A percentile compares a stretch with the other conserved stretches of the same genome.
Evolutionary conservation across 2,329 filamentous ascomycete genomes (phyloP).

Genomic region (Emericellopsis cladophorae): DNA sequence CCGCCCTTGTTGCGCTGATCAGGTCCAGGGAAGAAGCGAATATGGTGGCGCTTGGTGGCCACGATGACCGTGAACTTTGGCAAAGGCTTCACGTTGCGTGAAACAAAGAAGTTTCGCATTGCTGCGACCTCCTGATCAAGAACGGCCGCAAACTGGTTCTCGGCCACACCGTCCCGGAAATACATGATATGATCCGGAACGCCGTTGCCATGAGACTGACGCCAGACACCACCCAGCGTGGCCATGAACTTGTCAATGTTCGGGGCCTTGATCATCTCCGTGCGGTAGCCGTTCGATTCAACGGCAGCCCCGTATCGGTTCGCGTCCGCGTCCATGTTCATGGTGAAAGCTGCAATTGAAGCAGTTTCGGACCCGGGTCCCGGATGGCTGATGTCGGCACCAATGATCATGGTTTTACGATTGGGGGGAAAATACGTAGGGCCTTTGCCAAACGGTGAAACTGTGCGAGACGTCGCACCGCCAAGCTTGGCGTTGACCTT

Average conservation of each 20-base stretch:
- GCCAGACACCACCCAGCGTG: slow-evolving; percentile 54
- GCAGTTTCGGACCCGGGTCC: slow-evolving; percentile 51
- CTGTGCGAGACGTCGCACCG: slow-evolving; percentile 52
- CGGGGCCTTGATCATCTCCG: slow-evolving; percentile 60
- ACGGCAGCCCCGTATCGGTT: slow-evolving; percentile 68
- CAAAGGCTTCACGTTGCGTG: slow-evolving; percentile 15
- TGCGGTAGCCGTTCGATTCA: slow-evolving; percentile 71
- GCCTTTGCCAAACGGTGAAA: slow-evolving; percentile 17
- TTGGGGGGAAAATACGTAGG: slow-evolving; percentile 21
- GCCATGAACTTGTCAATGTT: slow-evolving; percentile 58
- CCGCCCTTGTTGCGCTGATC: slow-evolving; percentile 21
- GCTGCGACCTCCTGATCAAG: slow-evolving; percentile 63
- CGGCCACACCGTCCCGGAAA: slow-evolving; percentile 84
- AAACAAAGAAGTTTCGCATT: slow-evolving; percentile 47
- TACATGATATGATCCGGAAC: slow-evolving; percentile 70
- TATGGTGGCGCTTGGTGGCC: slow-evolving; percentile 87
- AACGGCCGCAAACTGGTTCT: slow-evolving; percentile 74
- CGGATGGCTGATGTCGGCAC: slow-evolving; percentile 81
- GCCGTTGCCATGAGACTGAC: slow-evolving; percentile 27
- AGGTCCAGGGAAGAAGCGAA: slow-evolving; percentile 68
- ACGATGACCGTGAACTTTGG: slow-evolving; percentile 76
- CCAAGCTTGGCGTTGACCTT: slow-evolving; percentile 96
- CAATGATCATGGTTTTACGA: slow-evolving; percentile 68
- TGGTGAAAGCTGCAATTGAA: slow-evolving; percentile 80
- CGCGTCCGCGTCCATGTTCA: slow-evolving; percentile 60